Percentiles rank a stretch among this genome's conserved stretches.
Conservation (phyloP, 805 yeast species). For the Yamadazyma phyllophila region DNA sequence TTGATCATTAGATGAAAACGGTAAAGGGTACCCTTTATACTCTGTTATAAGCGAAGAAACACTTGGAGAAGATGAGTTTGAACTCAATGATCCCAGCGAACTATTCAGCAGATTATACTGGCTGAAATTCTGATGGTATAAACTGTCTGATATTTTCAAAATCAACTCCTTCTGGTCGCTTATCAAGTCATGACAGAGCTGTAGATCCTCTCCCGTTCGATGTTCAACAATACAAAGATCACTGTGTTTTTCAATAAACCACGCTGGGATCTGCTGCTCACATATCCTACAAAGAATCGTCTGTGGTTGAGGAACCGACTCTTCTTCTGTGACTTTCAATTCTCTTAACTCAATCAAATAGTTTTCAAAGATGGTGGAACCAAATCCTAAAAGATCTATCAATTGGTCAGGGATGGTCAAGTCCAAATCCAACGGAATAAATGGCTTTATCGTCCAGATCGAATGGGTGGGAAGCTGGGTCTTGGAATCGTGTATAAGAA, state of each 20-base stretch:
- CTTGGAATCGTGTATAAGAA: conserved; percentile 63
- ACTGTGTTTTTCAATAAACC: conserved; percentile 95
- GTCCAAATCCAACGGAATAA: conserved; percentile 58
- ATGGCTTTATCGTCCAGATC: conserved; percentile 91
- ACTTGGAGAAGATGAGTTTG: conserved; percentile 21
- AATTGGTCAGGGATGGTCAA: conserved; percentile 69
- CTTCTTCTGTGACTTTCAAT: conserved; percentile 60
- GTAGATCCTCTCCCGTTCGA: conserved; percentile 73
- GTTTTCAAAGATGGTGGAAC: conserved; percentile 77
- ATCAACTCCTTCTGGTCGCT: conserved; percentile 65
- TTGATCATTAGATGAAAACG: conserved; percentile 15
- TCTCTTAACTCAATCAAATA: conserved; percentile 67
- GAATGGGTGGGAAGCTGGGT: conserved; percentile 69
- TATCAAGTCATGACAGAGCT: conserved; percentile 69
- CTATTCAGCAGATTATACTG: conserved; percentile 14
- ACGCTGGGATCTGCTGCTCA: conserved; percentile 84
- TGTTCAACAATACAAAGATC: conserved; percentile 86
- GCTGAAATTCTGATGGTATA: conserved; percentile 21
- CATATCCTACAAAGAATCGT: conserved; percentile 87
- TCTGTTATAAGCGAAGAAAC: conserved; percentile 29
- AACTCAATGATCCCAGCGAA: conserved; percentile 12
- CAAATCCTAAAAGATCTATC: conserved; percentile 81
- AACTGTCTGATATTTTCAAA: conserved; percentile 39
- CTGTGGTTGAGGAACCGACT: conserved; percentile 72
- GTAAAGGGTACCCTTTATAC: conserved; percentile 60